Conservation (phyloP, 495 filamentous ascomycete genomes). For the Hapsidospora chrysogenum region DNA sequence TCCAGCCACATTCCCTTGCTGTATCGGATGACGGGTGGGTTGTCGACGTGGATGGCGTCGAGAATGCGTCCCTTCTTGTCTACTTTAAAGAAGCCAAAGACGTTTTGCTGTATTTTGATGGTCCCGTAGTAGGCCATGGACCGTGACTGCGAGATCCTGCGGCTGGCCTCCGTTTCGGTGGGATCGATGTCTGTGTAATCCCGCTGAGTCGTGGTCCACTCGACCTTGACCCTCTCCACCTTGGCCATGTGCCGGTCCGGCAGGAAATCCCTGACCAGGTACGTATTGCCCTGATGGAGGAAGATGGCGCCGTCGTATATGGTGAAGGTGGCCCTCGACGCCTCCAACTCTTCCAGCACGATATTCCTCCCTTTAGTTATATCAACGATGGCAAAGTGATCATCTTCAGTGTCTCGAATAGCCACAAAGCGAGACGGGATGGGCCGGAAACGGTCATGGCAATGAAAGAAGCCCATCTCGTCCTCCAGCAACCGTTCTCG, state of each 20-base stretch:
- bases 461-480: conserved; percentile 70
- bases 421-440: conserved; percentile 66
- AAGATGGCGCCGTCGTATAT: conserved; percentile 97
- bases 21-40: conserved; percentile 71
- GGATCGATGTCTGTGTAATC: conserved; percentile 95
- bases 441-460: conserved; percentile 75
- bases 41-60: conserved; percentile 83
- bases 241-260: conserved; percentile 57
- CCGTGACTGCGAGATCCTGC: conserved; percentile 32
- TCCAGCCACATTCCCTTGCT: conserved; percentile 96
- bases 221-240: conserved; percentile 65
- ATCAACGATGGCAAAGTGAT: conserved; percentile 87
- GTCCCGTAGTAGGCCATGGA: conserved; percentile 63
- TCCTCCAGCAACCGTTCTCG: conserved; percentile 60
- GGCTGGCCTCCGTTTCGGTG: conserved; percentile 65
- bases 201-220: conserved; percentile 88
- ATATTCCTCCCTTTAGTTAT: conserved; percentile 64
- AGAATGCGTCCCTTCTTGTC: conserved; percentile 70
- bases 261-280: conserved; percentile 79
- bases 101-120: conserved; percentile 66
- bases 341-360: conserved; percentile 90
- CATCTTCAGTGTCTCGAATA: conserved; percentile 85
- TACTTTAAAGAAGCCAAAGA: conserved; percentile 94
- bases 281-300: conserved; percentile 84
- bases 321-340: conserved; percentile 85